phyloP scores from a whole-genome alignment of 805 yeast genomes.

The Pichia sporocuriosa region DNA sequence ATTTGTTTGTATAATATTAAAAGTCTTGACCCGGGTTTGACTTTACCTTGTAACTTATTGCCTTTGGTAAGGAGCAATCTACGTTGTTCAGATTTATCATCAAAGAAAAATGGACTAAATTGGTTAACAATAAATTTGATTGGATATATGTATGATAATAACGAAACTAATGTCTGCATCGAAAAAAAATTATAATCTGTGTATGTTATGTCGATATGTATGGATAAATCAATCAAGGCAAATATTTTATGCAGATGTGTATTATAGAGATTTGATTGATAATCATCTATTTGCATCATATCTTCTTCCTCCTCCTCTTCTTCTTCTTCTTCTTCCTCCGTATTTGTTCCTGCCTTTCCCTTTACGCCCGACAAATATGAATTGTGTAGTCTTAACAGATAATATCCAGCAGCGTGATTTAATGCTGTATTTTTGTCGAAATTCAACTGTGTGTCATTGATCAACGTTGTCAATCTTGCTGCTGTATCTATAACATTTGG shows the following conservation, averaged over 20 bases:
- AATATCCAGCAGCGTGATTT: constrained; percentile 3
- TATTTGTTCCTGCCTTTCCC: neutral
- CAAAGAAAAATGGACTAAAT: constrained; percentile 20
- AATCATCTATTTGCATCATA: too few relatives aligned
- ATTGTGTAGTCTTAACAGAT: neutral
- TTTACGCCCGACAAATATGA: neutral
- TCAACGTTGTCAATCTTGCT: neutral
- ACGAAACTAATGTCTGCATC: constrained; percentile 23
- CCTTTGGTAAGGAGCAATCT: constrained; percentile 19
- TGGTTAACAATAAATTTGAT: constrained; percentile 18
- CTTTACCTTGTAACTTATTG: constrained; percentile 25
- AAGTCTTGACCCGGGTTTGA: constrained; percentile 28
- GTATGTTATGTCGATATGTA: constrained; percentile 14
- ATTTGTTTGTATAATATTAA: constrained; percentile 25
- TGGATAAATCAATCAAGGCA: constrained; percentile 21
- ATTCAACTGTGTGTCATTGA: neutral
- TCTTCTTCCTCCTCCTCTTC: neutral
- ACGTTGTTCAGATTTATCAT: constrained; percentile 11
- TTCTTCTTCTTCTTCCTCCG: neutral
- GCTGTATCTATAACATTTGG: neutral
- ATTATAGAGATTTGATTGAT: too few relatives aligned
- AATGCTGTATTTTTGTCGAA: neutral
- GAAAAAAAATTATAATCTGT: constrained; percentile 13
- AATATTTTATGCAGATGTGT: constrained; percentile 9
- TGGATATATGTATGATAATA: constrained; percentile 19